Percentiles rank a stretch among this genome's conserved stretches.
These are phyloP conservation scores for Bipolaris victoriae DNA, from an alignment of 2,329 filamentous ascomycete genomes.

Conservation along the genomic window DNA sequence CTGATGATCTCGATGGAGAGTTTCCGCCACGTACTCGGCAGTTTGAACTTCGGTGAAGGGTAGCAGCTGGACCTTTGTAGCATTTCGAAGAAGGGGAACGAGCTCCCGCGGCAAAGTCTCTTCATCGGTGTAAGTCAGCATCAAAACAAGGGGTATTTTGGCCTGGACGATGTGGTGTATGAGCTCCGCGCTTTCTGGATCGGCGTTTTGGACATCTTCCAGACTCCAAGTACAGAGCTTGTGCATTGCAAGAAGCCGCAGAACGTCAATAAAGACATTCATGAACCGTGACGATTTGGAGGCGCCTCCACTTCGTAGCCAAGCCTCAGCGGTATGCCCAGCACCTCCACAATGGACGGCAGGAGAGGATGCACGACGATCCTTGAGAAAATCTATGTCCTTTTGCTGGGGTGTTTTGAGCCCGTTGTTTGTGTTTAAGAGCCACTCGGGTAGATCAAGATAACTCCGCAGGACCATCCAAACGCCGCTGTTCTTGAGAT, in stretches of 20 bases:
- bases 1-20: constrained; percentile 73
- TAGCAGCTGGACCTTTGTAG: constrained; percentile 71
- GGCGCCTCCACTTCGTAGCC: constrained; percentile 54
- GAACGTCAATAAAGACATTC: constrained; percentile 85
- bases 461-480: constrained; percentile 64
- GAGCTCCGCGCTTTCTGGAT: constrained; percentile 83
- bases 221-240: constrained; percentile 88
- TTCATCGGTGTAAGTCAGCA: constrained; percentile 64
- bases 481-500: constrained; percentile 58
- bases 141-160: constrained; percentile 74
- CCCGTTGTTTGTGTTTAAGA: constrained; percentile 43
- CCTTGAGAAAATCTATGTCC: constrained; percentile 26
- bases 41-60: constrained; percentile 82
- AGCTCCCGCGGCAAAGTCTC: constrained; percentile 48
- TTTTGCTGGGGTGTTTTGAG: constrained; percentile 35
- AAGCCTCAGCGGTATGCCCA: constrained; percentile 52
- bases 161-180: constrained; percentile 80
- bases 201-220: constrained; percentile 90
- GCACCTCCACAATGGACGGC: constrained; percentile 46
- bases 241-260: constrained; percentile 79
- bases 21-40: constrained; percentile 79
- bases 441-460: constrained; percentile 72
- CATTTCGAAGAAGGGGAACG: constrained; percentile 43
- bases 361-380: constrained; percentile 42
- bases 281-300: constrained; percentile 72